Conservation (phyloP, 1,284 basidiomycete genomes). For the Pseudozyma sp. region DNA sequence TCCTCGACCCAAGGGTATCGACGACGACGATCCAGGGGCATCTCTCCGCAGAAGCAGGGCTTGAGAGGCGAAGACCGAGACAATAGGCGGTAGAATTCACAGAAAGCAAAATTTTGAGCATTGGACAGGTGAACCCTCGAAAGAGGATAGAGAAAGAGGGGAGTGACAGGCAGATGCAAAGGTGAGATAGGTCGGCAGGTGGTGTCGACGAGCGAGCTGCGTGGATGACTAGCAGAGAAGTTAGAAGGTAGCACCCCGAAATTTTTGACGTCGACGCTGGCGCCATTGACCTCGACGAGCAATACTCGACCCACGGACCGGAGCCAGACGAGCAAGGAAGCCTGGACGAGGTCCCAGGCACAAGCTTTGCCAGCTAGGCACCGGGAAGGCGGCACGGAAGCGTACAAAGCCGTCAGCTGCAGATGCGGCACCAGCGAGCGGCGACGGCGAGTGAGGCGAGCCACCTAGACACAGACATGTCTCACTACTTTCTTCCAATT, state of each 20-base stretch:
- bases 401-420: slow-evolving; percentile 3
- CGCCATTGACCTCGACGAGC: not conserved
- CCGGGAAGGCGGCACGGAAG: slow-evolving; percentile 1
- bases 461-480: not conserved
- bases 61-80: slow-evolving; percentile 19
- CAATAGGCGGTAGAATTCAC: not conserved
- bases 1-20: slow-evolving; percentile 12
- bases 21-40: slow-evolving; percentile 16
- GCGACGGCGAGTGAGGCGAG: slow-evolving; percentile 1
- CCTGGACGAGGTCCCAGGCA: not conserved
- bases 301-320: slow-evolving; percentile 5
- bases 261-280: slow-evolving; percentile 11
- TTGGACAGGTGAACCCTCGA: slow-evolving; percentile 30
- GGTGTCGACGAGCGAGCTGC: slow-evolving; percentile 25
- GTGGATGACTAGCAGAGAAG: slow-evolving; percentile 39
- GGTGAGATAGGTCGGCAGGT: slow-evolving; percentile 1
- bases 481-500: slow-evolving; percentile 14
- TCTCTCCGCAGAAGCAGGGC: not conserved
- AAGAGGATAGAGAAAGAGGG: slow-evolving; percentile 20
- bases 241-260: slow-evolving; percentile 40
- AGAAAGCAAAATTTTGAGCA: slow-evolving; percentile 14
- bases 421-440: slow-evolving; percentile 7
- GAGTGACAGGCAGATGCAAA: slow-evolving; percentile 3
- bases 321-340: slow-evolving; percentile 7
- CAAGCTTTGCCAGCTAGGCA: slow-evolving; percentile 3